Evolutionary conservation across 2,329 filamentous ascomycete genomes (phyloP), one percentile per base, ranked within the genome.

Genomic region (Sporothrix inflata): DNA sequence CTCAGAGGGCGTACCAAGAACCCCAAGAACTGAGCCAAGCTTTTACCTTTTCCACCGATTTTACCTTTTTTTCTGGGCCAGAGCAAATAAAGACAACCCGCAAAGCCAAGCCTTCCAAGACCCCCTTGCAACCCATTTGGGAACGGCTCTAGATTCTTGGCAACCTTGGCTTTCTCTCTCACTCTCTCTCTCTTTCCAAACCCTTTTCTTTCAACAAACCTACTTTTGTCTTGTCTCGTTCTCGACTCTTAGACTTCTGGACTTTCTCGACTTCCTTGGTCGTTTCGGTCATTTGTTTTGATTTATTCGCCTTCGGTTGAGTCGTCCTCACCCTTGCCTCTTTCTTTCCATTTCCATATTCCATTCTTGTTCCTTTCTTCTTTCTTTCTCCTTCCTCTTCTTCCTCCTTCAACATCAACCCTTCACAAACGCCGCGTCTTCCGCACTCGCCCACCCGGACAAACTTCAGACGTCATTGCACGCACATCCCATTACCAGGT

Each of bases 61-160:
- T 38, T 21, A 12, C 21, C 19, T 49, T 24, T 47, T 16, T 34
- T 24, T 21, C 34, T 19, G 49, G 66, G 47, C 42, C 38, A 67
- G 53, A 47, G 51, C 34, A 47, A 70, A 70, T 47, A 70, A 67
- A 70, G 40, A 72, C 66, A 53, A 40, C 42, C 57, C 40, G 16
- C 45, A 67, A 67, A 47, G 71, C 71, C 71, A 73, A 70, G 71
- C 57, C 57, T 53, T 71, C 40, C 42, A 40, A 53, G 19, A 42
- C 47, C 60, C 69, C 57, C 69, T 65, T 45, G 55, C 69, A 38
- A 49, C 69, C 66, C 47, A 40, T 70, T 70, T 70, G 60, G 27
- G 60, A 68, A 70, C 60, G 42, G 61, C 72, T 71, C 71, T 73
- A 42, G 71, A 70, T 70, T 73, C 71, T 73, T 73, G 71, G 71